Base-by-base conservation (phyloP, 2,329 filamentous ascomycete genomes). In the Bisporella sp. region DNA sequence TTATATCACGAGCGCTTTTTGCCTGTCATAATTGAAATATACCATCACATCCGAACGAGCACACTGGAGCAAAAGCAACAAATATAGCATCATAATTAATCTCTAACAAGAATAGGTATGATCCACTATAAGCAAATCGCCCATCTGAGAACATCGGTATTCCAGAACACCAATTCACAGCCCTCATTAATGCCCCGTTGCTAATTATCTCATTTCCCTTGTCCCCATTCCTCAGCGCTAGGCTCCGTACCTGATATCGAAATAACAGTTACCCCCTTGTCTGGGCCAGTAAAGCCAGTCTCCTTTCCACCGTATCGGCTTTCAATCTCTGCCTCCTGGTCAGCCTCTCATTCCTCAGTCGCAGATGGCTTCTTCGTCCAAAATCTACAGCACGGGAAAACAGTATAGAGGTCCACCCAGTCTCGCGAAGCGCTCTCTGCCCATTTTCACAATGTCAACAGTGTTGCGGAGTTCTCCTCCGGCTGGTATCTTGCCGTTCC, bases 161-260 rank as follows among this genome's bases (percentile, higher is more conserved):
- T 21, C 21, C 21, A 21, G 21, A 21, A 3, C 3, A 21, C 21
- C 21, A 21, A 21, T 21, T 21, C 21, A 21, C 21, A 21, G 21
- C 21, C 21, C 21, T 21, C 21, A 21, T 21, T 21, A 21, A 21
- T 21, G 21, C 21, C 3, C 21, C 21, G 21, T 21, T 21, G 3
- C 21, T 21, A 37, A n/a, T n/a, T 9, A 40, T 37, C 12, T 52
- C 42, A 59, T 11, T 60, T 57, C 5, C 52, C 57, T 11, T 44
- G 31, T 11, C 57, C 59, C 58, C 60, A 62, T 43, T 56, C 47
- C 32, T 60, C 52, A 50, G 37, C 40, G 51, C 49, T 61, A 62
- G 43, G 54, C 55, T 42, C 58, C 54, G 46, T 61, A 62, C 5
- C 50, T 48, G 31, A 52, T 57, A 35, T 57, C 52, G 54, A 62